Conservation (phyloP, 805 yeast species). For the Hanseniaspora pseudoguilliermondii region DNA sequence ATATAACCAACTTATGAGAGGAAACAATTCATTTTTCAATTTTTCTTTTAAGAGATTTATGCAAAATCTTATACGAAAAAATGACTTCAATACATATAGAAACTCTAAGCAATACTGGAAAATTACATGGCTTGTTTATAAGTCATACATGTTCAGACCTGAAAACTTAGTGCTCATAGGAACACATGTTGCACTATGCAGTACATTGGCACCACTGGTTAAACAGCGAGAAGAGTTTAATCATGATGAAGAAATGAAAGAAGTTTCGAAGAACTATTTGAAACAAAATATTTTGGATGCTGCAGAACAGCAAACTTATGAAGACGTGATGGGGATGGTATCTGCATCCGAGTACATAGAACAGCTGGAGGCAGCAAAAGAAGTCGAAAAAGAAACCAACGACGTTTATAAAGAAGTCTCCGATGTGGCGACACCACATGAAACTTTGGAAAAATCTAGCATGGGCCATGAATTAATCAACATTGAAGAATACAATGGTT, state of each 20-base stretch:
- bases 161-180: not conserved
- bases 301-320: not conserved
- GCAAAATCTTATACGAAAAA: not conserved
- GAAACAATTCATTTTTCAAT: not conserved
- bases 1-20: not conserved
- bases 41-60: constrained; percentile 1
- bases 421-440: not conserved
- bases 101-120: constrained; percentile 5
- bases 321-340: not conserved
- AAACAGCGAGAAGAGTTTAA: not conserved
- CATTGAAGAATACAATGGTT: not conserved
- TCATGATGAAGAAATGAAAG: not conserved
- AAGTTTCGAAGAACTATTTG: not conserved
- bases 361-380: not conserved
- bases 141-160: constrained; percentile 9
- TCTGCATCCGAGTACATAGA: not conserved
- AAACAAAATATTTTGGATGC: not conserved
- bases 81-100: not conserved
- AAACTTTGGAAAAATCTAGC: not conserved
- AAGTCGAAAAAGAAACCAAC: not conserved
- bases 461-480: not conserved
- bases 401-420: not conserved
- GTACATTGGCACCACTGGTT: not conserved
- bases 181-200: not conserved
- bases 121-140: constrained; percentile 10